Conservation (phyloP, 352 stramenopile genomes). For the Globisporangium orthogonon region DNA sequence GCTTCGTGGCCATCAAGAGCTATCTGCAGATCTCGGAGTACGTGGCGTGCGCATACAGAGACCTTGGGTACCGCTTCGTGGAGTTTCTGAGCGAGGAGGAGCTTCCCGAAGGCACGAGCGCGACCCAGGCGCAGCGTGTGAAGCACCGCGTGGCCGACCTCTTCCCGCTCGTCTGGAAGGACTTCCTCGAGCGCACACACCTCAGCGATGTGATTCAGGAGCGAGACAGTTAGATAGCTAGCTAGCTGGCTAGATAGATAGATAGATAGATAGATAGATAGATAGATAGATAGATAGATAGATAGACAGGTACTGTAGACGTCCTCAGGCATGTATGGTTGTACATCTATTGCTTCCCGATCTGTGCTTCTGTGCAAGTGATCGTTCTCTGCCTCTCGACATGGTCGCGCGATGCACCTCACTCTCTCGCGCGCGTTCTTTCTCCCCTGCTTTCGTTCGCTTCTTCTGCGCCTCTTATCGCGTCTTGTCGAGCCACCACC, state of each 20-base stretch:
- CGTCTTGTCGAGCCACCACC: slow-evolving; percentile 81
- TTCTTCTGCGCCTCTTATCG: slow-evolving; percentile 15
- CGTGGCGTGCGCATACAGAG: slow-evolving; percentile 28
- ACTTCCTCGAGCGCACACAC: slow-evolving; percentile 46
- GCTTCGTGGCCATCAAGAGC: slow-evolving; percentile 45
- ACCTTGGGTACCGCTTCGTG: slow-evolving; percentile 56
- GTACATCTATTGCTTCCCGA: slow-evolving; percentile 3
- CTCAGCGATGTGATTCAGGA: slow-evolving; percentile 29
- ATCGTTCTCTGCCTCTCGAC: not conserved
- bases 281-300: not conserved
- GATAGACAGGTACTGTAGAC: not conserved
- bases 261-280: not conserved
- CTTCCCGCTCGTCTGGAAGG: slow-evolving; percentile 69
- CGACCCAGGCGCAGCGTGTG: slow-evolving; percentile 19
- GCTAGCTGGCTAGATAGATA: not conserved
- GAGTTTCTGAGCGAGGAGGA: slow-evolving; percentile 43
- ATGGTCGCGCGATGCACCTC: not conserved
- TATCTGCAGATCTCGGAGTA: slow-evolving; percentile 47
- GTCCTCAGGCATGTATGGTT: not conserved
- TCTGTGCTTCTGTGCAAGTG: no score
- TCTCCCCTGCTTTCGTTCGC: not conserved
- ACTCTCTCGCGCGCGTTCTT: not conserved
- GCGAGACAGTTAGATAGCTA: not conserved
- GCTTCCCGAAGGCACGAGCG: slow-evolving; percentile 19
- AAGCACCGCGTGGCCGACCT: slow-evolving; percentile 49